Percentiles rank a stretch among this genome's conserved stretches.
These are phyloP conservation scores for Glutinoglossum americanum DNA, from an alignment of 495 filamentous ascomycete genomes.

Conservation along the genomic window DNA sequence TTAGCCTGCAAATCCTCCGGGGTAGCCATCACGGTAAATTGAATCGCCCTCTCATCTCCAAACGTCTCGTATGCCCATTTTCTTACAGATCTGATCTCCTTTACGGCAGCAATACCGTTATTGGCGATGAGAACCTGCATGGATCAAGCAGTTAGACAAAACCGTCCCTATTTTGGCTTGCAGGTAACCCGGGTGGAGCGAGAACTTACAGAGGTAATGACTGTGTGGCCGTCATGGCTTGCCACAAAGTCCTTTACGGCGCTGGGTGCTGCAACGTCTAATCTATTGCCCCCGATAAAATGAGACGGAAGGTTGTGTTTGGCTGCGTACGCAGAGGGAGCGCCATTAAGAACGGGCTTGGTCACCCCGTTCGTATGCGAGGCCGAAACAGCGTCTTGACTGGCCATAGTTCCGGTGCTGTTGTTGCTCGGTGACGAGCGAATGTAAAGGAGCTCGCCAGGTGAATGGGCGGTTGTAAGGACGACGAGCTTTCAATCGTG, in stretches of 20 bases:
- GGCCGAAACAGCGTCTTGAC: not conserved
- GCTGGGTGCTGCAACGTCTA: slow-evolving; percentile 55
- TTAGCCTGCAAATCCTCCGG: slow-evolving; percentile 97
- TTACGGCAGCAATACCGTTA: slow-evolving; percentile 98
- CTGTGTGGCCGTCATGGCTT: slow-evolving; percentile 75
- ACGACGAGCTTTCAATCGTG: not conserved
- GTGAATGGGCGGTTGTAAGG: not conserved
- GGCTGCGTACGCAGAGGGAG: slow-evolving; percentile 38
- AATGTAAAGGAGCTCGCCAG: not conserved
- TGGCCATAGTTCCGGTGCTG: not conserved
- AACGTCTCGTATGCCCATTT: slow-evolving; percentile 99
- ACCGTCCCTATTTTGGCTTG: not conserved
- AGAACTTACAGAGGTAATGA: slow-evolving; percentile 75
- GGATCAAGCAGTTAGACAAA: not conserved
- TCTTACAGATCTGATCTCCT: slow-evolving; percentile 92
- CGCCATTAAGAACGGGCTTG: slow-evolving; percentile 7
- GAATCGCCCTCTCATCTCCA: slow-evolving; percentile 91
- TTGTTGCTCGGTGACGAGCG: not conserved
- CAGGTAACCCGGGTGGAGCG: not conserved
- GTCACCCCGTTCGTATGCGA: not conserved
- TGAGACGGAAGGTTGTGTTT: slow-evolving; percentile 67
- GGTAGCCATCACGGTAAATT: slow-evolving; percentile 98
- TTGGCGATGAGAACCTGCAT: slow-evolving; percentile 90
- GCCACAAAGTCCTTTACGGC: slow-evolving; percentile 90
- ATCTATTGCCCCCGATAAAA: slow-evolving; percentile 85